Percentiles rank a stretch among this genome's conserved stretches.
phyloP scores from a whole-genome alignment of 257 asterid genomes.

The Solanum rostratum region DNA sequence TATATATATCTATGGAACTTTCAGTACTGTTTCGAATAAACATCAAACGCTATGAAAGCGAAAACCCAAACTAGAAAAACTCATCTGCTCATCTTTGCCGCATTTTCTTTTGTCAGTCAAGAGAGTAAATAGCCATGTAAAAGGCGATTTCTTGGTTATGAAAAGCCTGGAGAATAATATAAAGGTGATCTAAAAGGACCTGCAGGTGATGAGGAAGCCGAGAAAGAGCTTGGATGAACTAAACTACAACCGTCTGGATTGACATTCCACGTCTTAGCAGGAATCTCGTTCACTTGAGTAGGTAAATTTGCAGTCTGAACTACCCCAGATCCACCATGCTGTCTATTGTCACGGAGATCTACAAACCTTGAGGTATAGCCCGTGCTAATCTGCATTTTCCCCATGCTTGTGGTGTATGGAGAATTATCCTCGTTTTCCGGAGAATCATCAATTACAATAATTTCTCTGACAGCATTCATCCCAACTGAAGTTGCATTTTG shows the following conservation, averaged over 20 bases:
- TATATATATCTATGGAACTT: background rate
- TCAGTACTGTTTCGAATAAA: background rate
- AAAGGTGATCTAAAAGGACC: slow-evolving; percentile 16
- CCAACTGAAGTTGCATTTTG: slow-evolving; percentile 11
- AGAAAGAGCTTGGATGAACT: slow-evolving; percentile 2
- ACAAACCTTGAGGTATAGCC: slow-evolving; percentile 12
- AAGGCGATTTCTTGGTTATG: slow-evolving; percentile 4
- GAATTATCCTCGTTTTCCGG: slow-evolving; percentile 18
- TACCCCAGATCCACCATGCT: slow-evolving; percentile 20
- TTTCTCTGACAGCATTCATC: slow-evolving; percentile 16
- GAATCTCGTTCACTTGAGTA: slow-evolving; percentile 13
- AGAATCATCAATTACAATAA: slow-evolving; percentile 36
- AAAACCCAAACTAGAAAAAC: slow-evolving; percentile 6
- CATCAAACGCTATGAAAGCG: background rate
- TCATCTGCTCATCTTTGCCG: slow-evolving; percentile 11
- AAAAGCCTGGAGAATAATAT: slow-evolving; percentile 23
- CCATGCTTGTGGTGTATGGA: background rate
- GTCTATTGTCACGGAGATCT: slow-evolving; percentile 22
- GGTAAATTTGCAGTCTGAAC: slow-evolving; percentile 14
- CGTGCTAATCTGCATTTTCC: slow-evolving; percentile 8
- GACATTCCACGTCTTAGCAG: slow-evolving; percentile 31
- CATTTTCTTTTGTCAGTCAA: slow-evolving; percentile 3
- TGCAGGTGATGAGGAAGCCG: slow-evolving; percentile 11
- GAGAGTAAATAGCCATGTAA: background rate
- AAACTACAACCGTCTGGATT: slow-evolving; percentile 6